These are phyloP conservation scores for Colletotrichum eleusines DNA, from an alignment of 2,329 filamentous ascomycete genomes.

Conservation along the genomic window DNA sequence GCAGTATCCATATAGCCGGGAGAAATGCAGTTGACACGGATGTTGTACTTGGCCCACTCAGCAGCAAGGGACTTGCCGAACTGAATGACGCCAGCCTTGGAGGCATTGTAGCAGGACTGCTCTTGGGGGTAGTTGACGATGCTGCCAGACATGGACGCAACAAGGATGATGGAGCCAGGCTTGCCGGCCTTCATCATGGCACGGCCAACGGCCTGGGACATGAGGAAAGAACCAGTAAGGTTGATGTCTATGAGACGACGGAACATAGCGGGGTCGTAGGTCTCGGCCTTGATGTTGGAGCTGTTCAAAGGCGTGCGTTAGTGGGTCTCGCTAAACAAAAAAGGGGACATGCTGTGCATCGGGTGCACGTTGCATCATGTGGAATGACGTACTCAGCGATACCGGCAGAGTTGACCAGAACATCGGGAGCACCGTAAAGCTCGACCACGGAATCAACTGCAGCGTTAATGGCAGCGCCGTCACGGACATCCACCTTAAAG, in stretches of 20 bases:
- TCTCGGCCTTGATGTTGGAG: conserved; percentile 86
- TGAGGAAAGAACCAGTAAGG: conserved; percentile 82
- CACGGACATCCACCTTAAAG: conserved; percentile 83
- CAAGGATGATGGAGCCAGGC: conserved; percentile 79
- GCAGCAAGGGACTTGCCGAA: conserved; percentile 84
- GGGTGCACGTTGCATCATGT: conserved; percentile 44
- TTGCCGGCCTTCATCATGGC: conserved; percentile 80
- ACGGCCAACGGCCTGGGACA: conserved; percentile 78
- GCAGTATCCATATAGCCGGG: conserved; percentile 91
- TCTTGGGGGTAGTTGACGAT: conserved; percentile 90
- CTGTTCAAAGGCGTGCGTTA: conserved; percentile 40
- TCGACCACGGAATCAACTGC: conserved; percentile 75
- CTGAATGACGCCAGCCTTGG: conserved; percentile 84
- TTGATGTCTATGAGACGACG: conserved; percentile 85
- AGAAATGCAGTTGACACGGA: conserved; percentile 87
- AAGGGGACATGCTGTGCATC: conserved; percentile 44
- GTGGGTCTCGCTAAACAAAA: conserved; percentile 19
- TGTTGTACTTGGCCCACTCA: conserved; percentile 85
- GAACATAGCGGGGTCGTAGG: conserved; percentile 81
- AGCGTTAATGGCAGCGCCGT: conserved; percentile 76
- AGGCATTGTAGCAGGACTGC: conserved; percentile 86
- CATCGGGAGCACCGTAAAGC: conserved; percentile 76
- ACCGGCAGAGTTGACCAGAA: conserved; percentile 83
- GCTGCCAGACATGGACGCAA: conserved; percentile 85
- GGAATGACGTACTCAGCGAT: conserved; percentile 71